These are phyloP conservation scores for Gymnopilus junonius DNA, from an alignment of 768 basidiomycete species.

Conservation along the genomic window DNA sequence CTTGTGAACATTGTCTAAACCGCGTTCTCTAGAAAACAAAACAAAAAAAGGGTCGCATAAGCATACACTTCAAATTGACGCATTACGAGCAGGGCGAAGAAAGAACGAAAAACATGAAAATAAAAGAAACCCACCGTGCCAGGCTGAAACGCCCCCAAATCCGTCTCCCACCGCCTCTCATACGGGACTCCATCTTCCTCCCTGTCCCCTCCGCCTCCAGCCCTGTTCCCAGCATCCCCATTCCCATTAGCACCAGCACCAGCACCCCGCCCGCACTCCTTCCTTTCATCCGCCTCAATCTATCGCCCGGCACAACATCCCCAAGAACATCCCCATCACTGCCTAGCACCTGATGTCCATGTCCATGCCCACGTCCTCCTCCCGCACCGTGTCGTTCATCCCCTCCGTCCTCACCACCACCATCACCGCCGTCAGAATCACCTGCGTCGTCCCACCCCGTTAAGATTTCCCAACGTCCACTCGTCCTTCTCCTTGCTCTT, in stretches of 20 bases:
- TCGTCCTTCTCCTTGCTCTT: constrained; percentile 30
- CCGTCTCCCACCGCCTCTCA: constrained; percentile 83
- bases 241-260: no score
- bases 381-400: no score
- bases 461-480: constrained; percentile 73
- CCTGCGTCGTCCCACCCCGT: constrained; percentile 62
- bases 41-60: no score
- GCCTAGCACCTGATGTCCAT: constrained; percentile 56
- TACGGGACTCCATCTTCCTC: constrained; percentile 45
- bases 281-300: background rate
- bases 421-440: background rate
- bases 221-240: no score
- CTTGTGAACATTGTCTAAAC: constrained; percentile 89
- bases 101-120: background rate
- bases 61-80: background rate
- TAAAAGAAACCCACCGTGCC: constrained; percentile 46
- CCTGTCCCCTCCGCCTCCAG: background rate
- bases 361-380: no score
- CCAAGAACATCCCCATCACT: constrained; percentile 81
- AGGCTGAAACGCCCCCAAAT: constrained; percentile 53
- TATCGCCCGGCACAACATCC: constrained; percentile 47
- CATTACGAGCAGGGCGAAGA: background rate
- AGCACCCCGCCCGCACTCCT: background rate
- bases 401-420: no score
- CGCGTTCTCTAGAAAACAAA: constrained; percentile 27